These are phyloP conservation scores for Solanum hybrid DNA, from an alignment of 305 asterid genomes.

Conservation along the genomic window DNA sequence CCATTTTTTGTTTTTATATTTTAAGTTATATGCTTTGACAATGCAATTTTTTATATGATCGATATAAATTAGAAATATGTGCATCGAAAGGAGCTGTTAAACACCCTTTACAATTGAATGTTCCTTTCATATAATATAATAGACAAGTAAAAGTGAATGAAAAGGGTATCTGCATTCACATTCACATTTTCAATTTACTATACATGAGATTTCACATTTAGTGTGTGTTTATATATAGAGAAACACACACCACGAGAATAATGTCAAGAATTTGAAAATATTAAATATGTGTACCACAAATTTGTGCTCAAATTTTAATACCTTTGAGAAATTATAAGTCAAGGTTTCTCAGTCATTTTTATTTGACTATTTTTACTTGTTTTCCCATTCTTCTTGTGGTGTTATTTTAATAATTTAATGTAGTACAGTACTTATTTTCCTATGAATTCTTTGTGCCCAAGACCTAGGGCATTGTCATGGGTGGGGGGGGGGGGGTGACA, in stretches of 20 bases:
- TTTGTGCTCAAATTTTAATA: not conserved
- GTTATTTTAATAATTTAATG: not conserved
- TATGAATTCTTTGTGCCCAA: not conserved
- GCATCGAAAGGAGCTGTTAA: too few relatives aligned
- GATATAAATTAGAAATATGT: not conserved
- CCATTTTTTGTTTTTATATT: not conserved
- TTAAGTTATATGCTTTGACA: not conserved
- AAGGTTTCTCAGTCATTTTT: not conserved
- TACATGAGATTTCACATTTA: not conserved
- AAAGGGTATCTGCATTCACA: not conserved
- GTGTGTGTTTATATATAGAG: not conserved
- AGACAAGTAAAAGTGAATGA: rapidly evolving
- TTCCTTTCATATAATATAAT: too few relatives aligned
- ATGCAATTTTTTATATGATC: not conserved
- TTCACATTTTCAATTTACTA: not conserved
- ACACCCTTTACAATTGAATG: not conserved
- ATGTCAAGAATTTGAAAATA: not conserved
- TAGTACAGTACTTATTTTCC: not conserved
- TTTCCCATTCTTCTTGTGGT: not conserved
- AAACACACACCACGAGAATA: not conserved
- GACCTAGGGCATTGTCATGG: not conserved
- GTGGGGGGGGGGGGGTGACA: not conserved
- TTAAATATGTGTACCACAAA: not conserved
- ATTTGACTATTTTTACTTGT: not conserved
- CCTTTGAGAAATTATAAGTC: not conserved